A percentile compares a stretch with the other conserved stretches of the same genome.
Conservation (phyloP, 2,329 filamentous ascomycete species). For the Rutstroemia sp. region DNA sequence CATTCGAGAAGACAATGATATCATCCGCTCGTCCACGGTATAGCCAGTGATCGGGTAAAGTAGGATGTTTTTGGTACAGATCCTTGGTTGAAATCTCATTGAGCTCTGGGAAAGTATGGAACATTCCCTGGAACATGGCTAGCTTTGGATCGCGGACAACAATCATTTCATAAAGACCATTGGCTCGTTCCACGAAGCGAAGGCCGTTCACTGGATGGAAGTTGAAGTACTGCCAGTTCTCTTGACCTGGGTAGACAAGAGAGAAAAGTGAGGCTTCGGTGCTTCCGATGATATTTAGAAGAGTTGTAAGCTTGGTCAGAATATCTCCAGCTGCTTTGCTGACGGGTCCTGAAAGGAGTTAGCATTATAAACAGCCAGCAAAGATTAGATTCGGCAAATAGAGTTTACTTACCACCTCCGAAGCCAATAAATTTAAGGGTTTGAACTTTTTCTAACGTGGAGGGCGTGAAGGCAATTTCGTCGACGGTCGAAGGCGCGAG, state of each 20-base stretch:
- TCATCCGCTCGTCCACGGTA: slow-evolving; percentile 30
- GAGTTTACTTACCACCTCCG: background rate
- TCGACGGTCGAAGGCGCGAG: slow-evolving; percentile 8
- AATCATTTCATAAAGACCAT: slow-evolving; percentile 2
- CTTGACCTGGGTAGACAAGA: background rate
- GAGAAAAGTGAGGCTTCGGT: slow-evolving; percentile 1
- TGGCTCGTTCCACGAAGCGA: background rate
- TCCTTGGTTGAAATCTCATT: slow-evolving; percentile 1
- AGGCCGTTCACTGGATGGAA: slow-evolving; percentile 1
- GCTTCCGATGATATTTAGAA: slow-evolving; percentile 5
- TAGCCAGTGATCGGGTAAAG: background rate
- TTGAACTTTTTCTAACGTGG: background rate
- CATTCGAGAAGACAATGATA: slow-evolving; percentile 35
- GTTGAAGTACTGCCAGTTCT: slow-evolving; percentile 6
- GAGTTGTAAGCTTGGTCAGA: background rate
- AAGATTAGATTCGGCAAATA: background rate
- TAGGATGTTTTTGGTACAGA: slow-evolving; percentile 1
- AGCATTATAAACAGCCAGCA: background rate
- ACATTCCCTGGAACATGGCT: slow-evolving; percentile 2
- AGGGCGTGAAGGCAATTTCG: slow-evolving; percentile 1
- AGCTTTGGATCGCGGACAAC: background rate
- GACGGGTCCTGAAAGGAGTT: background rate
- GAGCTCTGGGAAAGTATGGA: slow-evolving; percentile 7
- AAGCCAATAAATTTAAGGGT: background rate
- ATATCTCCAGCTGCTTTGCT: slow-evolving; percentile 5